Conservation (phyloP, 352 stramenopile species). For the Discostella stelligera region DNA sequence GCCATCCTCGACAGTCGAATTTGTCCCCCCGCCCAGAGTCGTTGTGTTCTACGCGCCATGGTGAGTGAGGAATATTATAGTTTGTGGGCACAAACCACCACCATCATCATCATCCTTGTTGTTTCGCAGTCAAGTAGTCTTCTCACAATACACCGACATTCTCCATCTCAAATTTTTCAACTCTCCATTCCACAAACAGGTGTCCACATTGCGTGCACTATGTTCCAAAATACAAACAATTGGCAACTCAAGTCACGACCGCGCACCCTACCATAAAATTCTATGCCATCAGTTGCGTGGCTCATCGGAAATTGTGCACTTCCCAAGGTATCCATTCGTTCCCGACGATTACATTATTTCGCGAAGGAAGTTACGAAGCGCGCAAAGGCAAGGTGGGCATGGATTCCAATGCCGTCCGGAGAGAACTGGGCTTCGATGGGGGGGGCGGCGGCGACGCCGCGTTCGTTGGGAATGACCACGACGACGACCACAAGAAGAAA, state of each 20-base stretch:
- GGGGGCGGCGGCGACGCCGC: background rate
- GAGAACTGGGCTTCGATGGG: constrained; percentile 32
- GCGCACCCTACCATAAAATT: constrained; percentile 53
- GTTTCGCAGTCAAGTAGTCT: constrained; percentile 2
- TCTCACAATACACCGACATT: background rate
- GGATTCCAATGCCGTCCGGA: constrained; percentile 47
- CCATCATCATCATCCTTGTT: background rate
- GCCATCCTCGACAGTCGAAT: constrained; percentile 7
- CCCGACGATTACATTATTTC: constrained; percentile 57
- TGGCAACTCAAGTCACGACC: constrained; percentile 43
- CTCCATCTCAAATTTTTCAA: background rate
- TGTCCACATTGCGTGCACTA: constrained; percentile 71
- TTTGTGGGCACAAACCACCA: too few species aligned
- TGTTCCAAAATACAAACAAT: constrained; percentile 52
- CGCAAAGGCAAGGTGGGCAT: constrained; percentile 19
- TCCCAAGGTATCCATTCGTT: constrained; percentile 56
- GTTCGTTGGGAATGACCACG: constrained; percentile 1
- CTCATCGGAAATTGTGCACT: constrained; percentile 53
- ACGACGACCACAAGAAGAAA: background rate
- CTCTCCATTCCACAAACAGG: too few species aligned
- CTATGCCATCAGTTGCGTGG: constrained; percentile 67
- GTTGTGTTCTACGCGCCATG: constrained; percentile 73
- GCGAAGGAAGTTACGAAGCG: constrained; percentile 32
- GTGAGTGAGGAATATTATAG: constrained; percentile 9
- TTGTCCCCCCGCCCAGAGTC: constrained; percentile 38